phyloP scores from a whole-genome alignment of 2,329 filamentous ascomycete genomes.

The Claviceps capensis region DNA sequence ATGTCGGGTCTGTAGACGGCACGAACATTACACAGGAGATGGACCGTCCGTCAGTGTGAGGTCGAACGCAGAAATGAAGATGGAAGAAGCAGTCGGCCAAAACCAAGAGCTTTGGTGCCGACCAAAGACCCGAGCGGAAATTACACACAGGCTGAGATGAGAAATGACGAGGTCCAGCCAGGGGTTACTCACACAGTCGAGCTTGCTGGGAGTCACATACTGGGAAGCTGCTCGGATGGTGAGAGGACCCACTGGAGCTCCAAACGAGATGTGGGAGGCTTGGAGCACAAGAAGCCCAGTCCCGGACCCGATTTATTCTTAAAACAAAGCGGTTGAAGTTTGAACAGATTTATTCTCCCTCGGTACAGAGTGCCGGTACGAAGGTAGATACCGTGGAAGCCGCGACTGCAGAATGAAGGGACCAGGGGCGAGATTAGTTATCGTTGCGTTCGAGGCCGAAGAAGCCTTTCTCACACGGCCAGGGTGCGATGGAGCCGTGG shows the following conservation, averaged over 20 bases:
- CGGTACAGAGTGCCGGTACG: too few species aligned
- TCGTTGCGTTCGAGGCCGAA: not conserved
- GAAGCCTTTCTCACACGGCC: not conserved
- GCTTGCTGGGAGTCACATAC: not conserved
- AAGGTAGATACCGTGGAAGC: not conserved
- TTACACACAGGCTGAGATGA: not conserved
- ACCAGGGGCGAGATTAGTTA: not conserved
- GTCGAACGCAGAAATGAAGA: not conserved
- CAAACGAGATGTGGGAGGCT: not conserved
- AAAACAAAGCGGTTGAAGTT: not conserved
- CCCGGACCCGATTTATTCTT: not conserved
- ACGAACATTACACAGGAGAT: not conserved
- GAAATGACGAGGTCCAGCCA: slow-evolving; percentile 5
- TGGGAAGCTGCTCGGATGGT: not conserved
- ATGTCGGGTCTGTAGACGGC: slow-evolving; percentile 2
- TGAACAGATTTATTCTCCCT: too few species aligned
- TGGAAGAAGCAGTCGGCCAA: not conserved
- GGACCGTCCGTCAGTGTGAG: not conserved
- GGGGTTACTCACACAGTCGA: not conserved
- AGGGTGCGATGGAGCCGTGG: not conserved
- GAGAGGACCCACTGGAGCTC: slow-evolving; percentile 3
- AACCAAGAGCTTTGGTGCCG: not conserved
- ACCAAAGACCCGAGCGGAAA: slow-evolving; percentile 3
- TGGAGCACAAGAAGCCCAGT: not conserved
- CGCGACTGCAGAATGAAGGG: not conserved